A percentile compares a stretch with the other conserved stretches of the same genome.
phyloP scores from a whole-genome alignment of 2,329 filamentous ascomycete genomes.

The Pseudogymnoascus sp. region DNA sequence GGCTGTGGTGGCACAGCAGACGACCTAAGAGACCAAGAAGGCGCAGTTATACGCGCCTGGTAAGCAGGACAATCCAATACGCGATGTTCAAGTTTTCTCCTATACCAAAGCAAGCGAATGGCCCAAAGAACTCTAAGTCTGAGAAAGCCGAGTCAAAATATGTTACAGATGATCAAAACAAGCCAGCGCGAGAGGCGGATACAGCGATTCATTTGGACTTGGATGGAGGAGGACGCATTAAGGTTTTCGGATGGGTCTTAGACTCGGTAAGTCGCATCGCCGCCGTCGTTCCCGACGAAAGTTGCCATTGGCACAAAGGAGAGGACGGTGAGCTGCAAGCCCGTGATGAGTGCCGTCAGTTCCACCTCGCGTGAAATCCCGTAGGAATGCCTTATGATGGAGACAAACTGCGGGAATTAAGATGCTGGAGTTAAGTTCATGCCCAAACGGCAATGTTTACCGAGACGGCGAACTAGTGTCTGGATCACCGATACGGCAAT shows the following conservation, averaged over 20 bases:
- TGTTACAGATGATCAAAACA: background rate
- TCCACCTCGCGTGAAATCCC: background rate
- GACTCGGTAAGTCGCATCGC: background rate
- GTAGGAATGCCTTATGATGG: background rate
- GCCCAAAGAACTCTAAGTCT: background rate
- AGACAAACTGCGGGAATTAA: background rate
- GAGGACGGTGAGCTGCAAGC: background rate
- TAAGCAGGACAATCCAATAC: background rate
- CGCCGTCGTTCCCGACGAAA: background rate
- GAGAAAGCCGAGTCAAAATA: background rate
- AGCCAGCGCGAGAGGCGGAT: background rate
- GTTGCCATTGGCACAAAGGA: background rate
- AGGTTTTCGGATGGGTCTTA: background rate
- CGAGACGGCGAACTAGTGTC: background rate
- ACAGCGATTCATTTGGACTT: background rate
- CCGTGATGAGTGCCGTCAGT: background rate
- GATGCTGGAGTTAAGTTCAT: background rate
- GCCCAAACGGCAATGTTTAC: constrained; percentile 2
- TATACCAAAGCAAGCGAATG: background rate
- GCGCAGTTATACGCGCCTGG: background rate
- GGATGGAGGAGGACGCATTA: background rate
- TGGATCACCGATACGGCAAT: constrained; percentile 1
- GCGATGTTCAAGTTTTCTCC: background rate
- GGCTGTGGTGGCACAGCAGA: background rate
- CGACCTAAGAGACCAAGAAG: no score